These are phyloP conservation scores for Linnemannia exigua DNA, from an alignment of 192 early-diverging fungal genomes.

Conservation along the genomic window DNA sequence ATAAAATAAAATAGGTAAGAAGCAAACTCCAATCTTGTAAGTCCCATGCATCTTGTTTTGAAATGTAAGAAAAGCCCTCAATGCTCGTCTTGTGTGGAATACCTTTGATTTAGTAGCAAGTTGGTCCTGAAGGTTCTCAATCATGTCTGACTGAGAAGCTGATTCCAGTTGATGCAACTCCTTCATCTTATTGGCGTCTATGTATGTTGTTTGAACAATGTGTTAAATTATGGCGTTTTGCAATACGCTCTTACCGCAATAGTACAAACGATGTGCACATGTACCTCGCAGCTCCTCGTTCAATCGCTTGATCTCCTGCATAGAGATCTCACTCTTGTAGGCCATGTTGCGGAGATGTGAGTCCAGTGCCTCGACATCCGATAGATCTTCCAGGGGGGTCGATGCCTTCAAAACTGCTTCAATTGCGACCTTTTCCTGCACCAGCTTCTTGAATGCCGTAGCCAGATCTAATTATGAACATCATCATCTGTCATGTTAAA, in stretches of 20 bases:
- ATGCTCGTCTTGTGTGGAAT: not conserved
- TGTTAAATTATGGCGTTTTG: too few species aligned
- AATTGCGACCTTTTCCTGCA: conserved; percentile 56
- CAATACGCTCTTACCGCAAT: not conserved
- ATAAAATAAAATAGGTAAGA: not conserved
- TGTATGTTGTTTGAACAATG: not conserved
- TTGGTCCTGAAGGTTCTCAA: conserved; percentile 56
- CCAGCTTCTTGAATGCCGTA: conserved; percentile 53
- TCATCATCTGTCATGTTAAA: not conserved
- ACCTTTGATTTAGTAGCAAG: conserved; percentile 49
- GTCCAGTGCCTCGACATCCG: conserved; percentile 56
- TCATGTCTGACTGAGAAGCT: conserved; percentile 53
- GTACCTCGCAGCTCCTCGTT: conserved; percentile 46
- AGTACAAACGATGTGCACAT: not conserved
- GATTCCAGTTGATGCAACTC: conserved; percentile 47
- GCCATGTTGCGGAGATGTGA: conserved; percentile 57
- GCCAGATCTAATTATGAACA: conserved; percentile 38
- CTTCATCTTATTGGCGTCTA: conserved; percentile 43
- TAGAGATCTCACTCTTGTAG: conserved; percentile 55
- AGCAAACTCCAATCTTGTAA: not conserved
- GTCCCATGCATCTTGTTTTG: not conserved
- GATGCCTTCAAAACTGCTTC: conserved; percentile 53
- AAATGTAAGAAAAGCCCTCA: not conserved
- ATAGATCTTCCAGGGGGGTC: conserved; percentile 51
- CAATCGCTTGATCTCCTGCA: conserved; percentile 59